Evolutionary conservation across 1,284 basidiomycete species (phyloP), one percentile per base, ranked within the genome.

Genomic region (Ganoderma resinaceum): DNA sequence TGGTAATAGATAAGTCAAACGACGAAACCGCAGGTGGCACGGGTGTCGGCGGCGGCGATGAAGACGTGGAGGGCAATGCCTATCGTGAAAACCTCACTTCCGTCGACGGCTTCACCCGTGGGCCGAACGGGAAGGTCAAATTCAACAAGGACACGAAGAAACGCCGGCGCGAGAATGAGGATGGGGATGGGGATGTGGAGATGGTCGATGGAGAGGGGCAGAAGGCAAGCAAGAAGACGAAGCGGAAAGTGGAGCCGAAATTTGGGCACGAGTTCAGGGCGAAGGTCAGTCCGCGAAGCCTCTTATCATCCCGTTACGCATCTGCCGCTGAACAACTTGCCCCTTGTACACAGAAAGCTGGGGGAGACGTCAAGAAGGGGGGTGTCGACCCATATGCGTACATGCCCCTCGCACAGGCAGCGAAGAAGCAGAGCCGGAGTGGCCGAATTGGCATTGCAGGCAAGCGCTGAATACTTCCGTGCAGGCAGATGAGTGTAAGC

Each of bases 91-190:
- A 86, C 65, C 79, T 96, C 66, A 91, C 91, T 12, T 93, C 94
- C 6, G 89, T 90, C 35, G 97, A 99, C 77, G 98, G 97, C 7
- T 95, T 96, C 81, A 91, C 89, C 1, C 89, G 95, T 38, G 94
- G 94, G 42, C 85, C 90, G 1, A 90, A 90, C 69, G 98, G 98
- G 23, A 90, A 89, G 43, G 83, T 99, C 78, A 97, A 96, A 81
- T 98, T 99, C 83, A 95, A 98, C 84, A 99, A 99, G 82, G 95
- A 98, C 77, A 97, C 95, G 33, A 97, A 97, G 82, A 94, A 96
- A 76, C 87, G 93, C 67, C 82, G 96, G 69, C 86, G 91, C 64
- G 85, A 87, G 69, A 83, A 84, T 31, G 91, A 91, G 72, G 88
- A 86, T 31, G 82, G 78, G 31, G 85, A 85, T 35, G 87, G 84